phyloP scores from a whole-genome alignment of 2,329 filamentous ascomycete species.

The Polytolypa hystricis region DNA sequence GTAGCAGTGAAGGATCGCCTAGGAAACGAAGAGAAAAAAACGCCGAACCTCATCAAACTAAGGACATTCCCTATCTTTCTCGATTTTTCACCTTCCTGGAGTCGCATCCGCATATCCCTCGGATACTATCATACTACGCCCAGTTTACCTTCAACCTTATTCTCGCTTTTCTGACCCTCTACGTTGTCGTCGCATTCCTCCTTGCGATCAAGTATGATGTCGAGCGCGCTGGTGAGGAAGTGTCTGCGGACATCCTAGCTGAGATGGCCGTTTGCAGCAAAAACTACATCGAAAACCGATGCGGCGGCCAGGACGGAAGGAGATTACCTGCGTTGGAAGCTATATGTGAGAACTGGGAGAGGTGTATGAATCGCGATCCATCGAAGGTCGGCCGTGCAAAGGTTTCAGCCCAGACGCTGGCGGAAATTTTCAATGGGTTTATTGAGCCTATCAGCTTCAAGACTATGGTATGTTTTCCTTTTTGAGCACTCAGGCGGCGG shows the following conservation, averaged over 20 bases:
- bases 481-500: neutral
- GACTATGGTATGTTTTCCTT: conserved; percentile 46
- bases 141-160: conserved; percentile 46
- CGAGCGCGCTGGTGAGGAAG: conserved; percentile 56
- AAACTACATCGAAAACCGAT: conserved; percentile 66
- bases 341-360: conserved; percentile 69
- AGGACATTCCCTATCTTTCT: conserved; percentile 21
- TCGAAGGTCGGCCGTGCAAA: conserved; percentile 65
- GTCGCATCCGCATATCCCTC: conserved; percentile 46
- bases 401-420: conserved; percentile 77
- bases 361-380: conserved; percentile 79
- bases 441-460: conserved; percentile 85
- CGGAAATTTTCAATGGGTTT: conserved; percentile 87
- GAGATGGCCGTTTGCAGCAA: conserved; percentile 64
- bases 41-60: neutral
- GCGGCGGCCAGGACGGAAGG: conserved; percentile 44
- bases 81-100: conserved; percentile 1
- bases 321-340: conserved; percentile 61
- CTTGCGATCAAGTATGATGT: conserved; percentile 65
- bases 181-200: conserved; percentile 59
- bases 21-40: conserved; percentile 7
- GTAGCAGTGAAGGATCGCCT: conserved; percentile 22
- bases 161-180: conserved; percentile 41
- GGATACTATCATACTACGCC: conserved; percentile 55
- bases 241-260: conserved; percentile 56